A percentile compares a stretch with the other conserved stretches of the same genome.
Conservation (phyloP, 805 yeast genomes). For the Candida wancherniae region DNA sequence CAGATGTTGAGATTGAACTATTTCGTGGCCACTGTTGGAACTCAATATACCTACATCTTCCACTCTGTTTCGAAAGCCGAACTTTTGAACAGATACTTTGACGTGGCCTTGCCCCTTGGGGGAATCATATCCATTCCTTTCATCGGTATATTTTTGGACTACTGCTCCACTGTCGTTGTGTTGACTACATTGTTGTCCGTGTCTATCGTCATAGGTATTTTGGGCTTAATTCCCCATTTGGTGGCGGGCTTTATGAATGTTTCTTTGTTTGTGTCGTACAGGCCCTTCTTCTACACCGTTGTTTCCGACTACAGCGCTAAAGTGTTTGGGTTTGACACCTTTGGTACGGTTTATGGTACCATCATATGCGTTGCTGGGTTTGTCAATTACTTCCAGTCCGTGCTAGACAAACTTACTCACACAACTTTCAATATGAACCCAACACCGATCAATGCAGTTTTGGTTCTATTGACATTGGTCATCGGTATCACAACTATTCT, state of each 20-base stretch:
- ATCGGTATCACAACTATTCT: conserved; percentile 40
- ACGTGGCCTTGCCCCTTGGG: conserved; percentile 52
- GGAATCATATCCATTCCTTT: conserved; percentile 53
- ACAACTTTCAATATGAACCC: conserved; percentile 52
- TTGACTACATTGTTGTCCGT: conserved; percentile 35
- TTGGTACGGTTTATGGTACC: conserved; percentile 56
- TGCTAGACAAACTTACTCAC: conserved; percentile 47
- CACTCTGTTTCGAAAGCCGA: conserved; percentile 35
- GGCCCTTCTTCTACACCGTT: conserved; percentile 58
- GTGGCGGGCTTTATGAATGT: conserved; percentile 43
- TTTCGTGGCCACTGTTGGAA: conserved; percentile 53
- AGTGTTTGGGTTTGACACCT: conserved; percentile 58
- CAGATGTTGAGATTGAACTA: conserved; percentile 56
- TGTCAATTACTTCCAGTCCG: conserved; percentile 44
- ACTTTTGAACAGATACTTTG: conserved; percentile 43
- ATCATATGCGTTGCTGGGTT: conserved; percentile 51
- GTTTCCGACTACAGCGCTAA: conserved; percentile 57
- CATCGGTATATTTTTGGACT: conserved; percentile 48
- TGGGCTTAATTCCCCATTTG: conserved; percentile 43
- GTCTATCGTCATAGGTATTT: conserved; percentile 43
- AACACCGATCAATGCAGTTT: conserved; percentile 41
- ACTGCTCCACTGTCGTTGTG: conserved; percentile 44
- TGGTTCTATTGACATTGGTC: conserved; percentile 36
- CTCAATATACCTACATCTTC: conserved; percentile 49
- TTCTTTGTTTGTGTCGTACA: conserved; percentile 45